phyloP scores from a whole-genome alignment of 176 grass and related monocot species.

The Stipa capillata region DNA sequence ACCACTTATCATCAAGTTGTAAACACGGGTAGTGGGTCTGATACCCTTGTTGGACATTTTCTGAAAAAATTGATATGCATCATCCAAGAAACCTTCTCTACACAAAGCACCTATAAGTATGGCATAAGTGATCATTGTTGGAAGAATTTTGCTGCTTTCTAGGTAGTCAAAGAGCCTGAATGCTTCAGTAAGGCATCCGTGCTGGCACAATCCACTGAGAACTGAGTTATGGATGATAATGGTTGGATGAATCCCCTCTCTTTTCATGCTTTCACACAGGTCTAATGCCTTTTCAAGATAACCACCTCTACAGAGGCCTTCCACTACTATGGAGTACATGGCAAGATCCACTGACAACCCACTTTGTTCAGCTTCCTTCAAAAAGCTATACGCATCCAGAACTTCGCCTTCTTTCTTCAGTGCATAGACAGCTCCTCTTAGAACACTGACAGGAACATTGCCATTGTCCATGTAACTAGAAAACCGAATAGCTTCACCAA shows the following conservation, averaged over 20 bases:
- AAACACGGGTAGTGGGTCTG: slow-evolving; percentile 50
- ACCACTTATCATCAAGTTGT: slow-evolving; percentile 70
- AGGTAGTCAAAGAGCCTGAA: slow-evolving; percentile 71
- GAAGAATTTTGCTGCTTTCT: slow-evolving; percentile 54
- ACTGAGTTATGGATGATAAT: slow-evolving; percentile 81
- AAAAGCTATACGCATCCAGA: slow-evolving; percentile 59
- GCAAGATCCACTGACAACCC: slow-evolving; percentile 44
- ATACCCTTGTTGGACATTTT: slow-evolving; percentile 69
- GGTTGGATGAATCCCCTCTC: slow-evolving; percentile 45
- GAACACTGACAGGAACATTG: slow-evolving; percentile 41
- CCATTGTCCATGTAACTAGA: slow-evolving; percentile 32
- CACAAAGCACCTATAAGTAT: slow-evolving; percentile 81
- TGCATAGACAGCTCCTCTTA: slow-evolving; percentile 46
- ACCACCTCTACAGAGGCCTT: slow-evolving; percentile 78
- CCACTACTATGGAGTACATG: slow-evolving; percentile 61
- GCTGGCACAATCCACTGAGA: slow-evolving; percentile 73
- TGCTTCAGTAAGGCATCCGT: slow-evolving; percentile 84
- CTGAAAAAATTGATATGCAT: slow-evolving; percentile 59
- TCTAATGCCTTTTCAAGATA: slow-evolving; percentile 72
- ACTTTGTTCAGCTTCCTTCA: slow-evolving; percentile 61
- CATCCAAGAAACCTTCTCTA: slow-evolving; percentile 76
- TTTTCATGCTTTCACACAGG: slow-evolving; percentile 73
- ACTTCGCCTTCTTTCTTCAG: slow-evolving; percentile 70
- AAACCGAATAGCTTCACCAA: slow-evolving; percentile 53
- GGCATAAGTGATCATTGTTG: slow-evolving; percentile 59